phyloP scores from a whole-genome alignment of 2,329 filamentous ascomycete species.

The Beauveria australis region DNA sequence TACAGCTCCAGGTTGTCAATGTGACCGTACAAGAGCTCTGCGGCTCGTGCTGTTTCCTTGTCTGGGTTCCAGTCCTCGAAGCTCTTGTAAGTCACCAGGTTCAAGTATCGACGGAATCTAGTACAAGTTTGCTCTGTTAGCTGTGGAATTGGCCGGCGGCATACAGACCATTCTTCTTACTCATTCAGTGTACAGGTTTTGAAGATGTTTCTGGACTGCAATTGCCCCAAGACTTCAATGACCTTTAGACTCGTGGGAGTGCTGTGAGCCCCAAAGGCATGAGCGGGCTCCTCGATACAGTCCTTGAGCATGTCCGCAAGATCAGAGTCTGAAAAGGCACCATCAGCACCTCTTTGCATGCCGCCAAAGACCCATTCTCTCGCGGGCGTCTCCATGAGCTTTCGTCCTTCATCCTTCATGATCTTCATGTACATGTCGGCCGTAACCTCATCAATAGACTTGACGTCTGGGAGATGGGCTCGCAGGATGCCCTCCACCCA shows the following conservation, averaged over 20 bases:
- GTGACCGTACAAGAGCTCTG: conserved; percentile 45
- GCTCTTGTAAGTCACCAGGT: neutral
- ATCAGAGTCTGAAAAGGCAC: neutral
- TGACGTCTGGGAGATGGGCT: neutral
- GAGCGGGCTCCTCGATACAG: neutral
- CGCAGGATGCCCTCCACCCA: neutral
- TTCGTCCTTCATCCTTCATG: neutral
- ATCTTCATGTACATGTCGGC: neutral
- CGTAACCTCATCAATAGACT: neutral
- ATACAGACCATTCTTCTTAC: no score
- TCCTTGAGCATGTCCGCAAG: neutral
- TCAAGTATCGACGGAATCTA: neutral
- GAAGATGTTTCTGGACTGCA: neutral
- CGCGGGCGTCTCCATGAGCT: neutral
- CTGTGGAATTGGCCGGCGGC: no score
- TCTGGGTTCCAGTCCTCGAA: neutral
- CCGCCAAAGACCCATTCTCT: neutral
- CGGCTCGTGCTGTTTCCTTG: neutral
- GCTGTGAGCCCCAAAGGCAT: neutral
- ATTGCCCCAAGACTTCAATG: neutral
- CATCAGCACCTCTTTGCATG: neutral
- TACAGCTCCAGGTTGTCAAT: conserved; percentile 58
- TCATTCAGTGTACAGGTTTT: no score
- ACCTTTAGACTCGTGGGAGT: neutral
- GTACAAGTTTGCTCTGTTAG: no score